Conservation (phyloP, 352 stramenopile species). For the Pythium myriotylum region DNA sequence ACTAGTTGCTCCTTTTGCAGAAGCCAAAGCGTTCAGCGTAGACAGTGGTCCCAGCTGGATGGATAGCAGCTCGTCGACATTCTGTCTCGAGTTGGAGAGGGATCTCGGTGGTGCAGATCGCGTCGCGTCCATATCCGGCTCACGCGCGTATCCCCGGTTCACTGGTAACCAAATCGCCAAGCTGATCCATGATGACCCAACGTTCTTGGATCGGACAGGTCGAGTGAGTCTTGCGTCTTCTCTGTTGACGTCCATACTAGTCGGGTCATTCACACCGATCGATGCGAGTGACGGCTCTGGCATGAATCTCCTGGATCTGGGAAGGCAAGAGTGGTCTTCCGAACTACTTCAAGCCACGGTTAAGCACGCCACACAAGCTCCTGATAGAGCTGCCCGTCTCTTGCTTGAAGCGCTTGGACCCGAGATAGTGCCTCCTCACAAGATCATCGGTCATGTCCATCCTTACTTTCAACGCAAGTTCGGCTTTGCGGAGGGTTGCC, state of each 20-base stretch:
- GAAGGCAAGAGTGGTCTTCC: slow-evolving; percentile 53
- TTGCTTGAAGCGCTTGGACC: slow-evolving; percentile 38
- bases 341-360: slow-evolving; percentile 45
- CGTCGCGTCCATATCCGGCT: slow-evolving; percentile 75
- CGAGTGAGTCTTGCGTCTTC: slow-evolving; percentile 68
- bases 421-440: slow-evolving; percentile 51
- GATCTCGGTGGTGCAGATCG: slow-evolving; percentile 55
- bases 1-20: slow-evolving; percentile 22
- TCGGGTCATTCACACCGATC: slow-evolving; percentile 65
- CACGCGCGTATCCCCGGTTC: slow-evolving; percentile 81
- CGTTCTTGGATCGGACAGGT: slow-evolving; percentile 46
- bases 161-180: slow-evolving; percentile 82
- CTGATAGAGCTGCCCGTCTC: slow-evolving; percentile 5
- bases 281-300: slow-evolving; percentile 81
- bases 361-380: slow-evolving; percentile 21
- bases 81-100: slow-evolving; percentile 59
- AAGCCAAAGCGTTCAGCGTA: slow-evolving; percentile 42
- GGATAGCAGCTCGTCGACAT: slow-evolving; percentile 72
- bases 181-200: slow-evolving; percentile 44
- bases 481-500: slow-evolving; percentile 53
- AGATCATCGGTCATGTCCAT: slow-evolving; percentile 47
- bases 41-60: slow-evolving; percentile 84
- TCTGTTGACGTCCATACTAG: slow-evolving; percentile 74
- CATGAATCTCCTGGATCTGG: slow-evolving; percentile 86
- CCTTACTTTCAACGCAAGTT: slow-evolving; percentile 71